phyloP scores from a whole-genome alignment of 1,284 basidiomycete species.

The Xerocomus nothofagi region DNA sequence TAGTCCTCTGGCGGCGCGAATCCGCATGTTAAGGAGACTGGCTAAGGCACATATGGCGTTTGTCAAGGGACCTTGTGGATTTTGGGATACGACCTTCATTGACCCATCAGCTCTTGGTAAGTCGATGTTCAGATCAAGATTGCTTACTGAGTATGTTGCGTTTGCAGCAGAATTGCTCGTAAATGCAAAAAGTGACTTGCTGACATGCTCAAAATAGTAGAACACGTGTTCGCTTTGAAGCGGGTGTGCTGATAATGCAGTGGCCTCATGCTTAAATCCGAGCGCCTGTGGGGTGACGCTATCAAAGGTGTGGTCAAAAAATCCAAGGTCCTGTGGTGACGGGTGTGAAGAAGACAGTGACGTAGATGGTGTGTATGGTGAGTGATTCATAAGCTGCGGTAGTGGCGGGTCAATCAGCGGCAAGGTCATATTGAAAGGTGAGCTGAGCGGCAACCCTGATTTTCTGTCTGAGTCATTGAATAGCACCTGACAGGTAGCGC shows the following conservation, averaged over 20 bases:
- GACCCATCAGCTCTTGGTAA: constrained; percentile 13
- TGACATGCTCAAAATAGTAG: constrained; percentile 69
- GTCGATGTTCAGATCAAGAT: background rate
- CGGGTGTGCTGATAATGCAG: constrained; percentile 38
- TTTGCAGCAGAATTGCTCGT: constrained; percentile 56
- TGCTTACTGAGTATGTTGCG: constrained; percentile 58
- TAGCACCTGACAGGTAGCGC: background rate
- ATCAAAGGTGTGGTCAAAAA: constrained; percentile 34
- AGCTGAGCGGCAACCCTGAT: constrained; percentile 32
- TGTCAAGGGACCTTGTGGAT: constrained; percentile 66
- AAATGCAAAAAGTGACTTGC: constrained; percentile 58
- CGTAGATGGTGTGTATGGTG: constrained; percentile 36
- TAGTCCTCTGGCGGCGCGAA: constrained; percentile 58
- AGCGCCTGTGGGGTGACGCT: constrained; percentile 18
- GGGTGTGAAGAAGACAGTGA: constrained; percentile 35
- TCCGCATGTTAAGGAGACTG: constrained; percentile 63
- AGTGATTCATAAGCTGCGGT: constrained; percentile 33
- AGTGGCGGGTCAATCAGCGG: constrained; percentile 30
- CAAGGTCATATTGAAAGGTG: constrained; percentile 32
- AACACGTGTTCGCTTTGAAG: constrained; percentile 54
- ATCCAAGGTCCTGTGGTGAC: constrained; percentile 30
- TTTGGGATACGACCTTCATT: constrained; percentile 58
- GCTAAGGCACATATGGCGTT: constrained; percentile 75
- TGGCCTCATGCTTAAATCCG: constrained; percentile 24
- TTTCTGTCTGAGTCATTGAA: constrained; percentile 14